phyloP scores from a whole-genome alignment of 2,329 filamentous ascomycete genomes.

The Aspergillus tanneri region DNA sequence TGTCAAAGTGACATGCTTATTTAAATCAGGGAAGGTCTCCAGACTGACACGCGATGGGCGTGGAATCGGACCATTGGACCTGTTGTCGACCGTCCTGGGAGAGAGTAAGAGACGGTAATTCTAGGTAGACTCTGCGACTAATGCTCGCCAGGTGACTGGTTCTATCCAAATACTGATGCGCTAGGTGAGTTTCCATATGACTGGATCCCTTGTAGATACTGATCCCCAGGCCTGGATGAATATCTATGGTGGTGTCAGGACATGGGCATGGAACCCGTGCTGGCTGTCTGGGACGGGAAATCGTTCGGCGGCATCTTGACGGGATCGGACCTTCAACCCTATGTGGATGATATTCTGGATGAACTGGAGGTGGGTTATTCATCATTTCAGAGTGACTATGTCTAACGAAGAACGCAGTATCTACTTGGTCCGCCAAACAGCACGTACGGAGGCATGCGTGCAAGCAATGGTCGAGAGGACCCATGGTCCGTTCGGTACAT shows the following conservation, averaged over 20 bases:
- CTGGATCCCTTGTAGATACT: not conserved
- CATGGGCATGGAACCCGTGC: conserved; percentile 55
- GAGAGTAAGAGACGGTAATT: conserved; percentile 31
- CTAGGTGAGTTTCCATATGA: conserved; percentile 43
- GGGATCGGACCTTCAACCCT: conserved; percentile 53
- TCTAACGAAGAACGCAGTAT: conserved; percentile 40
- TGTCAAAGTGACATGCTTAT: not conserved
- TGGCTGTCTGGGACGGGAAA: conserved; percentile 60
- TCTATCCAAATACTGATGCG: conserved; percentile 62
- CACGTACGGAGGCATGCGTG: conserved; percentile 58
- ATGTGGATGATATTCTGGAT: conserved; percentile 61
- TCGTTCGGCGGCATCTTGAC: conserved; percentile 51
- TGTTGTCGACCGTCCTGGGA: conserved; percentile 51
- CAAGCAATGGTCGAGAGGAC: conserved; percentile 57
- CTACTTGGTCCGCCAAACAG: conserved; percentile 55
- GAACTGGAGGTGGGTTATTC: conserved; percentile 52
- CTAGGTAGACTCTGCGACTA: not conserved
- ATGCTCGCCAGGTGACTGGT: conserved; percentile 49
- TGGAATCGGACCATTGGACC: conserved; percentile 47
- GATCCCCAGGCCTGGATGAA: conserved; percentile 45
- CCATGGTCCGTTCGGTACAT: conserved; percentile 61
- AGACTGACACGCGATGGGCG: conserved; percentile 34
- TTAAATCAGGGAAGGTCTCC: conserved; percentile 27
- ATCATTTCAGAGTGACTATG: no score
- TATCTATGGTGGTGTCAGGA: conserved; percentile 63